phyloP scores from a whole-genome alignment of 768 basidiomycete genomes.

The Hericium alpestre region DNA sequence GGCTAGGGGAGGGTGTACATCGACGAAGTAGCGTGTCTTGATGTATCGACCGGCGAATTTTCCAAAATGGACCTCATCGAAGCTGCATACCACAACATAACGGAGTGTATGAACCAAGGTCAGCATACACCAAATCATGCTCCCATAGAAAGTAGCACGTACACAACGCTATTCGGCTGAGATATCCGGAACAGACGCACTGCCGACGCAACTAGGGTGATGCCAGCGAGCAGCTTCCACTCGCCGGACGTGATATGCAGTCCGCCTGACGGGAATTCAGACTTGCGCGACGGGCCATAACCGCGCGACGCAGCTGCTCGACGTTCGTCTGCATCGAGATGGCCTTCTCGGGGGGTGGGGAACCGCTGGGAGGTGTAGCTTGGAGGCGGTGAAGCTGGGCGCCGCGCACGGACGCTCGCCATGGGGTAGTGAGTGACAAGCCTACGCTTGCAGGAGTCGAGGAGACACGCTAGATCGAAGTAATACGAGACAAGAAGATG shows the following conservation, averaged over 20 bases:
- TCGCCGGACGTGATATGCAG: slow-evolving; percentile 60
- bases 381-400: slow-evolving; percentile 13
- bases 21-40: slow-evolving; percentile 83
- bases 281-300: slow-evolving; percentile 11
- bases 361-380: slow-evolving; percentile 4
- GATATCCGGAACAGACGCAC: slow-evolving; percentile 84
- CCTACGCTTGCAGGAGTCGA: neutral
- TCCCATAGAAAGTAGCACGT: slow-evolving; percentile 25
- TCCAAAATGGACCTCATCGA: slow-evolving; percentile 98
- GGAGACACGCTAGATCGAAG: neutral
- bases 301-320: slow-evolving; percentile 13
- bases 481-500: neutral
- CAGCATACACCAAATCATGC: neutral
- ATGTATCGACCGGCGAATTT: slow-evolving; percentile 94
- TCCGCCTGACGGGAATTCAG: slow-evolving; percentile 38
- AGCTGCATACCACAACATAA: slow-evolving; percentile 35
- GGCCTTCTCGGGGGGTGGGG: slow-evolving; percentile 9
- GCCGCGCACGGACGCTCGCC: slow-evolving; percentile 15
- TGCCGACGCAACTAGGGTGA: slow-evolving; percentile 60
- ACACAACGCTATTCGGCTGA: slow-evolving; percentile 89
- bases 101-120: neutral
- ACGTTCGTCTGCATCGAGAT: slow-evolving; percentile 14
- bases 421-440: slow-evolving; percentile 7
- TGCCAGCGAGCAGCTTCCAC: slow-evolving; percentile 57
- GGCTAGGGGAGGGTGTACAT: slow-evolving; percentile 95